phyloP scores from a whole-genome alignment of 2,329 filamentous ascomycete species.

The Talaromyces sp. region DNA sequence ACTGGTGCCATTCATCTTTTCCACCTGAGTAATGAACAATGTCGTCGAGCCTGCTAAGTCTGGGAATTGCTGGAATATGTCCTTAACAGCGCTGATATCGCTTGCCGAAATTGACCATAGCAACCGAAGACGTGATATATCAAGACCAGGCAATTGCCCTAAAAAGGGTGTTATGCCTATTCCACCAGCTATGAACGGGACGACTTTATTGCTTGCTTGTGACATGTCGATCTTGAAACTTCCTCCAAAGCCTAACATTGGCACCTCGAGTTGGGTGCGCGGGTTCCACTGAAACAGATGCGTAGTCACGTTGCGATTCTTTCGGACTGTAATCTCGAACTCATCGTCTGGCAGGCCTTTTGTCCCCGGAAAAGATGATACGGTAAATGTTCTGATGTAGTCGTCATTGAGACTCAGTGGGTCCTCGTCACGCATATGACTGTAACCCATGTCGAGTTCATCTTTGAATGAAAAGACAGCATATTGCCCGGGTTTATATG shows the following conservation, averaged over 20 bases:
- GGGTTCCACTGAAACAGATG: slow-evolving; percentile 61
- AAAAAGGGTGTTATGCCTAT: slow-evolving; percentile 81
- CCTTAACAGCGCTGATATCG: slow-evolving; percentile 62
- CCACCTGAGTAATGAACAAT: slow-evolving; percentile 62
- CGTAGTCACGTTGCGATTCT: slow-evolving; percentile 65
- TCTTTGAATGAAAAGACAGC: slow-evolving; percentile 68
- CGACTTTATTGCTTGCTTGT: slow-evolving; percentile 32
- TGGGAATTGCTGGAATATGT: slow-evolving; percentile 54
- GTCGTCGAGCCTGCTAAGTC: slow-evolving; percentile 52
- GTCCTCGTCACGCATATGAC: slow-evolving; percentile 79
- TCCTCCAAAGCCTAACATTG: slow-evolving; percentile 71
- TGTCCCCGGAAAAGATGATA: slow-evolving; percentile 58
- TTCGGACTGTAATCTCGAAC: slow-evolving; percentile 70
- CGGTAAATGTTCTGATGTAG: slow-evolving; percentile 76
- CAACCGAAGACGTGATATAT: slow-evolving; percentile 49
- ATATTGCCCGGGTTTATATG: slow-evolving; percentile 71
- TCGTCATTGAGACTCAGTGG: slow-evolving; percentile 80
- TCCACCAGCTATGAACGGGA: slow-evolving; percentile 69
- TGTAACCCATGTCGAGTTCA: slow-evolving; percentile 70
- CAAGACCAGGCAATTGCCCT: slow-evolving; percentile 60
- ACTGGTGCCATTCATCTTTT: slow-evolving; percentile 23
- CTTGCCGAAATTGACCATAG: slow-evolving; percentile 64
- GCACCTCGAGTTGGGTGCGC: slow-evolving; percentile 56
- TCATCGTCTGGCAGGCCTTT: slow-evolving; percentile 40
- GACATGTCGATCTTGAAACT: slow-evolving; percentile 49